phyloP scores from a whole-genome alignment of 1,284 basidiomycete genomes.

The Phylloporus gajari region DNA sequence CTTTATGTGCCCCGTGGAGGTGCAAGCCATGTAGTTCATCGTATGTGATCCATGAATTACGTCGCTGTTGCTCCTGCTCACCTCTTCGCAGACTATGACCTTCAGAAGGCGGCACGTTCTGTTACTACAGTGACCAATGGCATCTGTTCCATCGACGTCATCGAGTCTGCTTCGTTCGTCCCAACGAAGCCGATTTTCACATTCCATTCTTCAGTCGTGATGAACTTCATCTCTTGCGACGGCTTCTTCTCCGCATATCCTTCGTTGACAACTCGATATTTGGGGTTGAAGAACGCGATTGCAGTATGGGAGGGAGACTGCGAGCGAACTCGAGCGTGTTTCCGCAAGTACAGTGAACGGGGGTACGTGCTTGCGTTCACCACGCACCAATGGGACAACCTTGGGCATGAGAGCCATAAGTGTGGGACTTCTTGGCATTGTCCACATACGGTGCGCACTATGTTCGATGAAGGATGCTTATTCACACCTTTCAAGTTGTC shows the following conservation, averaged over 20 bases:
- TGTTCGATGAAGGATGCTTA: neutral
- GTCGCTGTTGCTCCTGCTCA: too few relatives aligned
- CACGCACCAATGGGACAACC: neutral
- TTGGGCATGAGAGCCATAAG: neutral
- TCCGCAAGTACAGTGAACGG: neutral
- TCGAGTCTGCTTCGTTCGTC: neutral
- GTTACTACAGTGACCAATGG: too few relatives aligned
- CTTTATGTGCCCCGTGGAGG: too few relatives aligned
- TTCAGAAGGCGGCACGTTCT: too few relatives aligned
- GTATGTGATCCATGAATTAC: too few relatives aligned
- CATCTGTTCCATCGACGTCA: neutral
- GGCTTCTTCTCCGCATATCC: neutral
- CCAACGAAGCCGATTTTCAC: neutral
- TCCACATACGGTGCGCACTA: neutral
- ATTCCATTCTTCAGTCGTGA: neutral
- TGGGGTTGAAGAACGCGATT: neutral
- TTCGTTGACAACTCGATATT: neutral
- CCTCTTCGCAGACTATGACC: too few relatives aligned
- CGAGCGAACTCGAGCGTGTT: neutral
- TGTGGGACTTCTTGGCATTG: neutral
- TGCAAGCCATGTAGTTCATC: too few relatives aligned
- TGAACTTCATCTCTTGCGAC: neutral
- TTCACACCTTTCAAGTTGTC: neutral
- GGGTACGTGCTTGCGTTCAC: neutral
- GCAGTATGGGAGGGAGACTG: neutral